Conservation (phyloP, 352 stramenopile species). For the Globisporangium abappressorium region DNA sequence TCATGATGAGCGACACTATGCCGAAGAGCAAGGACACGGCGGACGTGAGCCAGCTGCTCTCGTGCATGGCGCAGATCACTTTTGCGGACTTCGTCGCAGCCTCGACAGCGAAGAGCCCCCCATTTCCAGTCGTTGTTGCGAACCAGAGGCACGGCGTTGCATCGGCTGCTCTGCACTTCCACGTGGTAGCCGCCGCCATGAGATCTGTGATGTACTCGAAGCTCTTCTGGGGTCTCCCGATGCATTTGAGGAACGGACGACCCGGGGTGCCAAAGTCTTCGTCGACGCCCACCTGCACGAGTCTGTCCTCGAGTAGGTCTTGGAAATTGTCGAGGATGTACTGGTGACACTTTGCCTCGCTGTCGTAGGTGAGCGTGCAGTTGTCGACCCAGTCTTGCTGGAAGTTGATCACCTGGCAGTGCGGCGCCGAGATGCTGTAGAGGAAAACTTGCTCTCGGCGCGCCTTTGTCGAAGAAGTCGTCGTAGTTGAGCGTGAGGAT, state of each 20-base stretch:
- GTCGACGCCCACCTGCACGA: slow-evolving; percentile 33
- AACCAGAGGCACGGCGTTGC: slow-evolving; percentile 31
- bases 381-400: slow-evolving; percentile 29
- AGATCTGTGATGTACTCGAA: slow-evolving; percentile 59
- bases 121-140: slow-evolving; percentile 31
- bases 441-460: slow-evolving; percentile 31
- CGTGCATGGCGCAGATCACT: slow-evolving; percentile 37
- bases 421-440: slow-evolving; percentile 41
- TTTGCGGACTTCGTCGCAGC: slow-evolving; percentile 31
- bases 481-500: slow-evolving; percentile 33
- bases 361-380: slow-evolving; percentile 22
- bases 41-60: slow-evolving; percentile 34
- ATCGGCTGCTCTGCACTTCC: slow-evolving; percentile 53
- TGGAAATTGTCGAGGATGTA: slow-evolving; percentile 53
- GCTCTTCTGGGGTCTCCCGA: slow-evolving; percentile 23
- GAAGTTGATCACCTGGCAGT: slow-evolving; percentile 41
- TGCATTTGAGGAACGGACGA: slow-evolving; percentile 44
- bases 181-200: slow-evolving; percentile 43
- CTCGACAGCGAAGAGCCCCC: slow-evolving; percentile 41
- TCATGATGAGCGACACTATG: slow-evolving; percentile 41
- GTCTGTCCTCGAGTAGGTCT: slow-evolving; percentile 25
- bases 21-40: slow-evolving; percentile 38
- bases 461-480: slow-evolving; percentile 35
- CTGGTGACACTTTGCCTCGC: slow-evolving; percentile 33
- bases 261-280: slow-evolving; percentile 41